phyloP scores from a whole-genome alignment of 2,329 filamentous ascomycete genomes.

The Ophiostoma australiae region DNA sequence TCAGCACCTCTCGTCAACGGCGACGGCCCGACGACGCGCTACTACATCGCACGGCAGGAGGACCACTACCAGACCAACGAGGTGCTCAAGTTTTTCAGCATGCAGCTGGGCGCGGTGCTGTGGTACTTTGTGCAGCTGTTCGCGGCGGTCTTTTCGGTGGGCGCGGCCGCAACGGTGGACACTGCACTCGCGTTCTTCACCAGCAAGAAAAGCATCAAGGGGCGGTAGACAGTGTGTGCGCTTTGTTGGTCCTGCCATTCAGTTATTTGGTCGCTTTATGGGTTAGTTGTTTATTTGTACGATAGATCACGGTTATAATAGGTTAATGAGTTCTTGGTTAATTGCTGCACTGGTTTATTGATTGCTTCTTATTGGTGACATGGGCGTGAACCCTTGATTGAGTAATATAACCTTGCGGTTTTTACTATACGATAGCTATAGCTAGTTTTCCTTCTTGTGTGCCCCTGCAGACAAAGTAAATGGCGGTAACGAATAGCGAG shows the following conservation, averaged over 20 bases:
- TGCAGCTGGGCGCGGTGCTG: slow-evolving; percentile 52
- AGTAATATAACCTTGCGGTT: background rate
- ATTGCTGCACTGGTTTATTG: background rate
- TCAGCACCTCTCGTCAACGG: slow-evolving; percentile 12
- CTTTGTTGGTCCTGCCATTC: background rate
- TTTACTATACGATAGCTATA: background rate
- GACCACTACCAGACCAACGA: slow-evolving; percentile 78
- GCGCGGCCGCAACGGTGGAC: slow-evolving; percentile 42
- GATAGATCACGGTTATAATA: background rate
- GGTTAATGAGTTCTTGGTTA: background rate
- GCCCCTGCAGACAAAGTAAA: background rate
- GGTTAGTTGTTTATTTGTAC: background rate
- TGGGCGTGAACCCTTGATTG: slow-evolving; percentile 14
- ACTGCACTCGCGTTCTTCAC: background rate
- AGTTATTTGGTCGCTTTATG: background rate
- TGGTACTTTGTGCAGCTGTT: slow-evolving; percentile 45
- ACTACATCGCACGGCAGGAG: slow-evolving; percentile 71
- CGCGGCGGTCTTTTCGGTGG: slow-evolving; percentile 59
- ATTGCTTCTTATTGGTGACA: background rate
- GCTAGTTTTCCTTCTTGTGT: slow-evolving; percentile 4
- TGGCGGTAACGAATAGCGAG: background rate
- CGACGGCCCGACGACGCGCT: slow-evolving; percentile 39
- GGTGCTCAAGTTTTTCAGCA: slow-evolving; percentile 65
- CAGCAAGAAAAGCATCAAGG: background rate
- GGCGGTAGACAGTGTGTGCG: background rate